phyloP scores from a whole-genome alignment of 768 basidiomycete genomes.

The Psilocybe cyanescens region DNA sequence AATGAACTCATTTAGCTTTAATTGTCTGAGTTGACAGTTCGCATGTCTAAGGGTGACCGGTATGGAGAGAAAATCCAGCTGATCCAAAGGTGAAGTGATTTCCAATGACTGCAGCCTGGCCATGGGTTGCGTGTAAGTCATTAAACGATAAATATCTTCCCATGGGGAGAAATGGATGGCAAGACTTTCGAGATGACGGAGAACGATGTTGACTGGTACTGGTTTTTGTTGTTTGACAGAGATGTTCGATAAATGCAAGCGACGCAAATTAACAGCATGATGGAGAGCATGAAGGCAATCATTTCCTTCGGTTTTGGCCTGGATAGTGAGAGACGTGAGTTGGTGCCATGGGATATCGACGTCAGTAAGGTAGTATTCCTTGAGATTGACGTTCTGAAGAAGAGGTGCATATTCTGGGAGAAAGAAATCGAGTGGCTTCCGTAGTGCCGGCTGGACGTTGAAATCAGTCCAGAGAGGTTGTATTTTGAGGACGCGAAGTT shows the following conservation, averaged over 20 bases:
- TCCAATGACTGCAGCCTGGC: neutral
- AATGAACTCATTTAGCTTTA: neutral
- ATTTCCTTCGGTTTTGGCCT: constrained; percentile 21
- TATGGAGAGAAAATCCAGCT: neutral
- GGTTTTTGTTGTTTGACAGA: neutral
- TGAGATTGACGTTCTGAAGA: constrained; percentile 18
- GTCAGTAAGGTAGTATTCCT: constrained; percentile 25
- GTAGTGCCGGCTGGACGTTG: constrained; percentile 5
- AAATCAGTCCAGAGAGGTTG: constrained; percentile 23
- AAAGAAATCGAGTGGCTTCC: constrained; percentile 20
- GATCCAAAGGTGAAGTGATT: neutral
- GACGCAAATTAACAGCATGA: neutral
- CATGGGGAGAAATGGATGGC: neutral
- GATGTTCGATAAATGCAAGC: neutral
- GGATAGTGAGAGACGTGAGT: constrained; percentile 15
- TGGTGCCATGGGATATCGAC: constrained; percentile 19
- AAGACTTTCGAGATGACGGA: constrained; percentile 8
- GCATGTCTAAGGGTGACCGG: neutral
- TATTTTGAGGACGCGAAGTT: constrained; percentile 12
- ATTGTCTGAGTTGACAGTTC: neutral
- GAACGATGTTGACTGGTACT: constrained; percentile 7
- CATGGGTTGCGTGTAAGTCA: neutral
- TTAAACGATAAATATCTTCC: neutral
- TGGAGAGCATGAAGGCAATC: constrained; percentile 22
- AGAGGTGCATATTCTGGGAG: constrained; percentile 11